Conservation (phyloP, 1,284 basidiomycete species). For the Puccinia novopanici region DNA sequence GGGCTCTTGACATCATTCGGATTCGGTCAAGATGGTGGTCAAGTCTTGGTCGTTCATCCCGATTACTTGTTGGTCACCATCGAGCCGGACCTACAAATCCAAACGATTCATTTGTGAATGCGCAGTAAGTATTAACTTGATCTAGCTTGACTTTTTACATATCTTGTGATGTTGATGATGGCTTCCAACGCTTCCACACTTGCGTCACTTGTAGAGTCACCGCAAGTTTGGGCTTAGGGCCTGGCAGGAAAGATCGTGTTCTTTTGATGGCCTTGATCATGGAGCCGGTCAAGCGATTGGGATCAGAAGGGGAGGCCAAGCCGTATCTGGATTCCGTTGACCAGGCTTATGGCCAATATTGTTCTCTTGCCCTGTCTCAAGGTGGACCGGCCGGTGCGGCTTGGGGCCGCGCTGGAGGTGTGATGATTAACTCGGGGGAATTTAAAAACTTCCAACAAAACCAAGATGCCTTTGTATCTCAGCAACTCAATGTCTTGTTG, state of each 20-base stretch:
- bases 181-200: too few species aligned
- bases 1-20: constrained; percentile 74
- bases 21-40: constrained; percentile 98
- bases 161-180: not conserved
- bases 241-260: constrained; percentile 88
- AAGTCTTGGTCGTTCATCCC: constrained; percentile 82
- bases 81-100: constrained; percentile 72
- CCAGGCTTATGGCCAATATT: constrained; percentile 78
- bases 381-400: constrained; percentile 64
- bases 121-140: constrained; percentile 69
- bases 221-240: constrained; percentile 83
- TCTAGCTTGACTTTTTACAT: constrained; percentile 63
- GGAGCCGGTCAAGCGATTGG: too few species aligned
- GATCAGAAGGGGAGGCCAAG: too few species aligned
- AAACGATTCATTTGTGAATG: constrained; percentile 72
- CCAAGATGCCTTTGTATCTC: constrained; percentile 85
- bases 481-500: constrained; percentile 93
- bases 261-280: too few species aligned
- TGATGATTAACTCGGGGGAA: constrained; percentile 92
- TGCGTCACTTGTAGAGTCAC: constrained; percentile 62
- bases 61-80: constrained; percentile 84
- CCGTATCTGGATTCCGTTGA: constrained; percentile 87
- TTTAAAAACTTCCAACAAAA: constrained; percentile 95
- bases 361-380: constrained; percentile 78
- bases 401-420: constrained; percentile 10